Base-by-base conservation (phyloP, 805 yeast genomes). In the Metschnikowia borealis region DNA sequence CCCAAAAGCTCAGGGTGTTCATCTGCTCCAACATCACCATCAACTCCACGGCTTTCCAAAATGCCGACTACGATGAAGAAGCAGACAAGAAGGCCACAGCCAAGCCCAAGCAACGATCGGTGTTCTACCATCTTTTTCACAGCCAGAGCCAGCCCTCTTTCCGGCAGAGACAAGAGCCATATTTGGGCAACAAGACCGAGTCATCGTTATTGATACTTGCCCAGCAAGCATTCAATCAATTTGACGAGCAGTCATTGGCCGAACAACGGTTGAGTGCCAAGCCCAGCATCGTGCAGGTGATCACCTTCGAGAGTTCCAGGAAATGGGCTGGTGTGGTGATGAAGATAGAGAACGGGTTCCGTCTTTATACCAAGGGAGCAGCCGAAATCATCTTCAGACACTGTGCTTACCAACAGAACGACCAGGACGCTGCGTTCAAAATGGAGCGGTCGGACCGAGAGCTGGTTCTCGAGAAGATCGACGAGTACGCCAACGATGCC, bases 171-270 rank as follows among this genome's bases (percentile, higher is more conserved):
- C 54, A 49, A 31, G 94, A 87, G 54, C 83, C 84, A 2, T 90
- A 79, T 61, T 73, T 90, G 44, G 99, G 99, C 6, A 88, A 95
- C 51, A 94, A 94, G 67, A 95, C 99, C 3, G 99, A 94, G 67
- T 83, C 91, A 33, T 97, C 99, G 0, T 68, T 94, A 50, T 74
- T 94, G 37, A 72, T 82, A 13, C 71, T 89, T 53, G 92, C 94
- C 1, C 74, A 78, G 38, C 74, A 78, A 41, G 73, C 77, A 41
- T 74, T 89, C 53, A 76, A 77, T 23, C 65, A 79, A 52, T 71
- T 73, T 36, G 63, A 70, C 15, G 58, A 69, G 17, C 69, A 67
- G 26, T 54, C 70, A 10, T 73, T 91, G 39, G 82, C 81, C 17
- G 58, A 64, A 0, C 66, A 66, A 20, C 65, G 77, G 47, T 53